Evolutionary conservation across 805 yeast species (phyloP).

Genomic region (Candida orba): DNA sequence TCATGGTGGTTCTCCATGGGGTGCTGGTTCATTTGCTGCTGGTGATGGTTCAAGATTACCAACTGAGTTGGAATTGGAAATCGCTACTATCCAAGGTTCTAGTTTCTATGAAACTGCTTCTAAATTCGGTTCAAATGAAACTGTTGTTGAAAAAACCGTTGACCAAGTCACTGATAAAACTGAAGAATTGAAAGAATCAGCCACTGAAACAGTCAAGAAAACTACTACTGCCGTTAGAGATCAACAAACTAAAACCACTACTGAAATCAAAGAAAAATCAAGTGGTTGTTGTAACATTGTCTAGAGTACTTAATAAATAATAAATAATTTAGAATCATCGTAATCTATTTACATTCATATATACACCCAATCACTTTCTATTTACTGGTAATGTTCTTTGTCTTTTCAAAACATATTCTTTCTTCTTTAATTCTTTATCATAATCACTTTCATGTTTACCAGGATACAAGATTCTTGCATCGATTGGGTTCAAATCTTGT

Average conservation of each 20-base stretch:
- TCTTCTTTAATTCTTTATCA: slow-evolving; percentile 39
- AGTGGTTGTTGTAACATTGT: slow-evolving; percentile 27
- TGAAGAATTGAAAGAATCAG: too few species aligned
- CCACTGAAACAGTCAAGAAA: too few species aligned
- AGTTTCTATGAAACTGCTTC: slow-evolving; percentile 43
- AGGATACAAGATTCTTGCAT: slow-evolving; percentile 64
- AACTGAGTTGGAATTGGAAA: slow-evolving; percentile 49
- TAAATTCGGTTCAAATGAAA: slow-evolving; percentile 22
- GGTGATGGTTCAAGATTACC: slow-evolving; percentile 71
- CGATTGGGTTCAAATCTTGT: slow-evolving; percentile 43
- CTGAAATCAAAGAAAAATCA: slow-evolving; percentile 16
- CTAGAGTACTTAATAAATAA: slow-evolving; percentile 13
- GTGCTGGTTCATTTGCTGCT: slow-evolving; percentile 75
- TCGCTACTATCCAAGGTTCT: slow-evolving; percentile 63
- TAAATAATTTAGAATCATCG: too few species aligned
- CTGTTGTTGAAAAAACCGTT: slow-evolving; percentile 3
- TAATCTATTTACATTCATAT: not conserved
- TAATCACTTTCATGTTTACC: slow-evolving; percentile 51
- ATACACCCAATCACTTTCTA: slow-evolving; percentile 17
- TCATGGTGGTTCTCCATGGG: slow-evolving; percentile 84
- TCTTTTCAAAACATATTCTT: slow-evolving; percentile 48
- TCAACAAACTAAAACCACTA: slow-evolving; percentile 2
- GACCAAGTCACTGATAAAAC: too few species aligned
- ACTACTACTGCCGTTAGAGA: too few species aligned
- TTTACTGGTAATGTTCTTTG: slow-evolving; percentile 50